Evolutionary conservation across 495 filamentous ascomycete species (phyloP).

Genomic region (Penicillium daleae): DNA sequence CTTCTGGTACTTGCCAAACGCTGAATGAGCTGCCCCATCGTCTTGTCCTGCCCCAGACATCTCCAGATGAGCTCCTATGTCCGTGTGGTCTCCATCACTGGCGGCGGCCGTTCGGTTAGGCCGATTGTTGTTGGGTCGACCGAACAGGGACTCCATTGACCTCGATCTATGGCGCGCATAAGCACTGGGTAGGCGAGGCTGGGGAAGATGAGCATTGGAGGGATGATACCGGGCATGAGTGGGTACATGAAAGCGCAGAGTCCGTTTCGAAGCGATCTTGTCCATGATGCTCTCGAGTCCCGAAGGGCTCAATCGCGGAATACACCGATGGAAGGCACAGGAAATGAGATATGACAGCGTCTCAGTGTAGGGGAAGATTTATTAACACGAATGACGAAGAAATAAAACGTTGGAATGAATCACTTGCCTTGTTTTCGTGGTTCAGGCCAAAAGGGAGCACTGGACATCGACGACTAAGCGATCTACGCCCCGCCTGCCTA

Average conservation of each 20-base stretch:
- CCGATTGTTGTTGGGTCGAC: background rate
- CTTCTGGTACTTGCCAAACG: constrained; percentile 61
- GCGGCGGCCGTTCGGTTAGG: no score
- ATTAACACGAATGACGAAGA: background rate
- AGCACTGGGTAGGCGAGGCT: background rate
- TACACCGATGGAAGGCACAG: background rate
- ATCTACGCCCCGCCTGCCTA: background rate
- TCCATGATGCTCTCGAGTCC: background rate
- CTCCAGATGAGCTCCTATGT: background rate
- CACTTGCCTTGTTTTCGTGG: background rate
- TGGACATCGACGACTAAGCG: background rate
- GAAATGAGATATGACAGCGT: background rate
- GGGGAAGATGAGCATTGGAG: background rate
- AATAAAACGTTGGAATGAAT: background rate
- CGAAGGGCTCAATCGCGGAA: background rate
- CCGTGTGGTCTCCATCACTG: background rate
- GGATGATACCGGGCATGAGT: background rate
- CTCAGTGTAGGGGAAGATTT: background rate
- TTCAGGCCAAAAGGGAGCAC: background rate
- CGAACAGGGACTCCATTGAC: background rate
- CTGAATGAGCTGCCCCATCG: constrained; percentile 31
- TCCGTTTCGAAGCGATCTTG: background rate
- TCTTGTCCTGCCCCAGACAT: background rate
- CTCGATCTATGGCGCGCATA: background rate
- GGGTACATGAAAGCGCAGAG: background rate